phyloP scores from a whole-genome alignment of 2,329 filamentous ascomycete species.

The Mollisiaceae sp. region DNA sequence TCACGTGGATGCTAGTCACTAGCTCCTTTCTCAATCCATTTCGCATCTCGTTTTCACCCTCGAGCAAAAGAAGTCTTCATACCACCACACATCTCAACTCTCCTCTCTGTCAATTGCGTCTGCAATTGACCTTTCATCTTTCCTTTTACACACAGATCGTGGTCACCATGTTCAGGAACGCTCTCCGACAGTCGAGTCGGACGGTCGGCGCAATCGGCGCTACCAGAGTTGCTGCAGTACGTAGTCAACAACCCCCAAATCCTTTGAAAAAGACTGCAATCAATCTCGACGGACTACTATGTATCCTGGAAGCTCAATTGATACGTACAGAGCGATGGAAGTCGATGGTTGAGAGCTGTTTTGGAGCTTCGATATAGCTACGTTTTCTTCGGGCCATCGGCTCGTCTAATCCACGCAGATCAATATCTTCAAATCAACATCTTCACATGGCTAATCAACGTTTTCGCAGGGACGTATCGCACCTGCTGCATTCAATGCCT shows the following conservation, averaged over 20 bases:
- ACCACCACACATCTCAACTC: constrained; percentile 53
- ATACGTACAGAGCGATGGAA: constrained; percentile 35
- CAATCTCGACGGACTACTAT: constrained; percentile 31
- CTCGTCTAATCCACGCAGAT: too few species aligned
- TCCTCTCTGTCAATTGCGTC: constrained; percentile 64
- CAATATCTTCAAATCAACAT: constrained; percentile 71
- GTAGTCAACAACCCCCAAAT: constrained; percentile 51
- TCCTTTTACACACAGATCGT: constrained; percentile 57
- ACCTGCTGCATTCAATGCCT: background rate
- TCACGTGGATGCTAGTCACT: constrained; percentile 23
- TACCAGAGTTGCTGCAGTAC: constrained; percentile 90
- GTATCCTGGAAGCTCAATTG: constrained; percentile 49
- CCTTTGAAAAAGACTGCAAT: background rate
- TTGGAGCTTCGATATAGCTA: constrained; percentile 42
- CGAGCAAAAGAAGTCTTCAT: constrained; percentile 37
- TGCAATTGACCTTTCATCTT: constrained; percentile 66
- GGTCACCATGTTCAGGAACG: constrained; percentile 94
- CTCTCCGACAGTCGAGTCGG: constrained; percentile 95
- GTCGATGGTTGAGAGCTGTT: constrained; percentile 47
- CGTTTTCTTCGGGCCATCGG: constrained; percentile 54
- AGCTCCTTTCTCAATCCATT: constrained; percentile 22
- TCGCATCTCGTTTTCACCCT: constrained; percentile 27
- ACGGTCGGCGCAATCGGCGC: constrained; percentile 93
- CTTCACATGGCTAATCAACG: constrained; percentile 56
- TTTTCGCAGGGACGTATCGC: too few species aligned